Conservation (phyloP, 371 early-diverging fungal genomes). For the Circinella minor region DNA sequence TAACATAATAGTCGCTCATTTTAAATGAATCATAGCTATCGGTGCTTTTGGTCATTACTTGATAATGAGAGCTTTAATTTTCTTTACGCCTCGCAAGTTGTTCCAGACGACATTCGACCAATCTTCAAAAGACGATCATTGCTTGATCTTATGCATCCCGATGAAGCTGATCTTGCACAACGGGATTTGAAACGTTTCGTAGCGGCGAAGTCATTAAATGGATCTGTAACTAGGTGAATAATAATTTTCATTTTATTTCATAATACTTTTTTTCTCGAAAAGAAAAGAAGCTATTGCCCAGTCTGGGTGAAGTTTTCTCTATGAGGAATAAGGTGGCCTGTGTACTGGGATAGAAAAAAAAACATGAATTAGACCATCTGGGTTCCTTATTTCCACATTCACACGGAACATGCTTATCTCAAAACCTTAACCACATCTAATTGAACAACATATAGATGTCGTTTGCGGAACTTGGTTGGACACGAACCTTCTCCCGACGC, state of each 20-base stretch:
- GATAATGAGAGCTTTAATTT: slow-evolving; percentile 28
- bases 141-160: slow-evolving; percentile 65
- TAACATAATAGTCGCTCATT: not conserved
- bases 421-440: slow-evolving; percentile 11
- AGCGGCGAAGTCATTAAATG: slow-evolving; percentile 46
- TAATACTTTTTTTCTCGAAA: not conserved
- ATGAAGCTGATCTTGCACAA: slow-evolving; percentile 58
- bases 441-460: slow-evolving; percentile 15
- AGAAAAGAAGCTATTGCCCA: too few relatives aligned
- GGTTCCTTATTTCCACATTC: slow-evolving; percentile 6
- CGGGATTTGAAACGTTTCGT: slow-evolving; percentile 57
- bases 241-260: not conserved
- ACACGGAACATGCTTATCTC: slow-evolving; percentile 15
- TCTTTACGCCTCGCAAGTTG: slow-evolving; percentile 26
- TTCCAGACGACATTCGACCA: slow-evolving; percentile 14
- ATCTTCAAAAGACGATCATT: slow-evolving; percentile 45
- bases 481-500: slow-evolving; percentile 12
- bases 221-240: slow-evolving; percentile 64
- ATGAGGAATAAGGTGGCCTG: not conserved
- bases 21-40: slow-evolving; percentile 13
- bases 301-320: too few relatives aligned
- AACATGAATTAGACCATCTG: not conserved
- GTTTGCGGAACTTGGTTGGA: slow-evolving; percentile 15
- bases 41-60: slow-evolving; percentile 45
- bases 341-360: slow-evolving; percentile 9